phyloP scores from a whole-genome alignment of 495 filamentous ascomycete genomes.

The Hyaloscypha hepaticicola region DNA sequence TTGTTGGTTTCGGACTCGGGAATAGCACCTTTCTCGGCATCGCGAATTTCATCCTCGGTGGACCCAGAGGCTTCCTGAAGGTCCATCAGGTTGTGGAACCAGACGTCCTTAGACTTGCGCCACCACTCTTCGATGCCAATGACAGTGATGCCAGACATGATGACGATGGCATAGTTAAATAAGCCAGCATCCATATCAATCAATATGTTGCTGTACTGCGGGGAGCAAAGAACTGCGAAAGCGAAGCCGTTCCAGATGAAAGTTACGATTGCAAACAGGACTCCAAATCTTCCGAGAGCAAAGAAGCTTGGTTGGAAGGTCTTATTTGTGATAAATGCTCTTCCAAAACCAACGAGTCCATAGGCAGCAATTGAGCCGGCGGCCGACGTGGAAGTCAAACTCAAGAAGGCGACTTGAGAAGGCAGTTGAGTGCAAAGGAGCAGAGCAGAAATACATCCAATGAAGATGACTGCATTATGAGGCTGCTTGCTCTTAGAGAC shows the following conservation, averaged over 20 bases:
- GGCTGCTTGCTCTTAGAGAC: slow-evolving; percentile 41
- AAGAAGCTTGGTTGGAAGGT: slow-evolving; percentile 29
- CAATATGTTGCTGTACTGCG: slow-evolving; percentile 34
- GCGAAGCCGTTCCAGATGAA: slow-evolving; percentile 41
- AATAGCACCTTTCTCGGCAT: background rate
- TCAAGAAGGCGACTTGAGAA: slow-evolving; percentile 39
- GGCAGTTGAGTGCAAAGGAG: slow-evolving; percentile 40
- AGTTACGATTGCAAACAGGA: slow-evolving; percentile 36
- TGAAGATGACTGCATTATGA: slow-evolving; percentile 41
- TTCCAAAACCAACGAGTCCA: slow-evolving; percentile 38
- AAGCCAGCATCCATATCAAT: slow-evolving; percentile 35
- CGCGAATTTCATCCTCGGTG: background rate
- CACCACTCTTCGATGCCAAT: slow-evolving; percentile 38
- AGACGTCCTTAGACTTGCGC: slow-evolving; percentile 37
- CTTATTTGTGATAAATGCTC: slow-evolving; percentile 33
- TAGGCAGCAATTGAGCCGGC: slow-evolving; percentile 41
- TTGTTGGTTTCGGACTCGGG: background rate
- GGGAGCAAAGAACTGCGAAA: slow-evolving; percentile 39
- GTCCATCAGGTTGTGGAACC: slow-evolving; percentile 38
- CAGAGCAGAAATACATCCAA: slow-evolving; percentile 35
- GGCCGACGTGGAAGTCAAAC: slow-evolving; percentile 38
- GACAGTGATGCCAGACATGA: slow-evolving; percentile 40
- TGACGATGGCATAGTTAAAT: slow-evolving; percentile 42
- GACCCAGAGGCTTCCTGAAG: slow-evolving; percentile 7
- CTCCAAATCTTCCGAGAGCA: slow-evolving; percentile 37